Evolutionary conservation across 345 rosid genomes (phyloP), one percentile per base, ranked within the genome.

Genomic region (Crucihimalaya himalaica): DNA sequence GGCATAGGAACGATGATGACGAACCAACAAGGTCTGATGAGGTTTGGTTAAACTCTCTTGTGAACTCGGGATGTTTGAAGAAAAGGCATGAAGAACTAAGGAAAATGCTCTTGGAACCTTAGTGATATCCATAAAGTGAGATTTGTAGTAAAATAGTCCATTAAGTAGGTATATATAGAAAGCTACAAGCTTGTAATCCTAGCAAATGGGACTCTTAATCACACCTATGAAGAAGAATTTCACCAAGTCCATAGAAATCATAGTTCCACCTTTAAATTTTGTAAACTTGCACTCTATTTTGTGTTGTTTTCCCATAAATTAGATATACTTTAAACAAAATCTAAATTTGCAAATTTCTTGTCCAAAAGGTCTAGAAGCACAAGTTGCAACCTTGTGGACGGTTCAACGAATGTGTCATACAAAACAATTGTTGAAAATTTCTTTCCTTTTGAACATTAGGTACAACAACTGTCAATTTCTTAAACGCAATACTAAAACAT

Each of bases 1-100:
- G 98, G 99, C 98, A 92, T 73, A 80, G 99, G 81, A 95, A 95
- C 35, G 99, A 95, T 46, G 99, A 95, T 12, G 99, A 95, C 39
- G 98, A 92, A 73, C 91, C 97, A 3, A 87, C 83, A 47, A 86
- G 75, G 71, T 92, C 98, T 1, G 99, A 95, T 74, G 80, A 87
- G 52, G 88, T 86, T 28, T 90, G 97, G 99, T 83, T 95, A 83
- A 83, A 84, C 56, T 90, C 99, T 60, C 75, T 92, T 80, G 55
- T 53, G 23, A 78, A 81, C 67, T 82, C 96, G 0, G 89, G 85
- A 54, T 95, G 99, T 73, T 63, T 79, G 69, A 85, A 71, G 83
- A 81, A 69, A 83, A 66, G 68, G 6, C 66, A 71, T 55, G 68
- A 71, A 46, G 86, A 74, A 39, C 77, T 65, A 18, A 76, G 89